Evolutionary conservation across 768 basidiomycete species (phyloP).

Genomic region (Mycena belliarum): DNA sequence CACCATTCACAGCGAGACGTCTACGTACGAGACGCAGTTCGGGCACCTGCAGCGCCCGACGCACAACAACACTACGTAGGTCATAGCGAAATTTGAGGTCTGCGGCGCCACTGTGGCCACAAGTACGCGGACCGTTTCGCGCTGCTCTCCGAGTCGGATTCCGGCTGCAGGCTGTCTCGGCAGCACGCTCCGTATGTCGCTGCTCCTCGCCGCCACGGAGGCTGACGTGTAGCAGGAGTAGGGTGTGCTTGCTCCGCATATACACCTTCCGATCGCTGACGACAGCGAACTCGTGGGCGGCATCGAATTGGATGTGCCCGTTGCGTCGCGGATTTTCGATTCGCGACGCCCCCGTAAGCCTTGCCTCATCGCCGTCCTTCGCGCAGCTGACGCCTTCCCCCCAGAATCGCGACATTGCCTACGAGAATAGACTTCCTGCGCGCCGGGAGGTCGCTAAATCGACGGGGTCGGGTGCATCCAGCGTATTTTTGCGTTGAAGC

Average conservation of each 20-base stretch:
- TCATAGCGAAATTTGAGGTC: slow-evolving; percentile 94
- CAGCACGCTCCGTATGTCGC: slow-evolving; percentile 82
- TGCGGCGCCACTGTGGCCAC: too few relatives aligned
- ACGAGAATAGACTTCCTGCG: too few relatives aligned
- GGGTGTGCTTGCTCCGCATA: slow-evolving; percentile 42
- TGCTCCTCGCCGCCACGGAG: slow-evolving; percentile 88
- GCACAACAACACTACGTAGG: slow-evolving; percentile 93
- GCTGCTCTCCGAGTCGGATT: slow-evolving; percentile 93
- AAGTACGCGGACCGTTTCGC: slow-evolving; percentile 93
- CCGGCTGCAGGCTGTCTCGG: slow-evolving; percentile 87
- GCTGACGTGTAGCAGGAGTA: slow-evolving; percentile 93
- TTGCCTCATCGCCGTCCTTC: background rate
- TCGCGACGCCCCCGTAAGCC: slow-evolving; percentile 70
- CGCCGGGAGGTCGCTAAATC: too few relatives aligned
- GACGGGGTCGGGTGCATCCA: too few relatives aligned
- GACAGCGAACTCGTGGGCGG: slow-evolving; percentile 73
- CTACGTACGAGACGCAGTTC: slow-evolving; percentile 94
- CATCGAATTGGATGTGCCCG: slow-evolving; percentile 87
- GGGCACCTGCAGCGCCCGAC: slow-evolving; percentile 89
- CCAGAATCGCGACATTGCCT: too few relatives aligned
- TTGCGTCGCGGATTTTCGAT: slow-evolving; percentile 80
- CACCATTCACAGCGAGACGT: slow-evolving; percentile 77
- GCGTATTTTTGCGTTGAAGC: too few relatives aligned
- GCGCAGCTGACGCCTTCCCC: background rate
- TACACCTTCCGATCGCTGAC: too few relatives aligned